A percentile compares a stretch with the other conserved stretches of the same genome.
These are phyloP conservation scores for Dissophora ornata DNA, from an alignment of 192 early-diverging fungal species.

Conservation along the genomic window DNA sequence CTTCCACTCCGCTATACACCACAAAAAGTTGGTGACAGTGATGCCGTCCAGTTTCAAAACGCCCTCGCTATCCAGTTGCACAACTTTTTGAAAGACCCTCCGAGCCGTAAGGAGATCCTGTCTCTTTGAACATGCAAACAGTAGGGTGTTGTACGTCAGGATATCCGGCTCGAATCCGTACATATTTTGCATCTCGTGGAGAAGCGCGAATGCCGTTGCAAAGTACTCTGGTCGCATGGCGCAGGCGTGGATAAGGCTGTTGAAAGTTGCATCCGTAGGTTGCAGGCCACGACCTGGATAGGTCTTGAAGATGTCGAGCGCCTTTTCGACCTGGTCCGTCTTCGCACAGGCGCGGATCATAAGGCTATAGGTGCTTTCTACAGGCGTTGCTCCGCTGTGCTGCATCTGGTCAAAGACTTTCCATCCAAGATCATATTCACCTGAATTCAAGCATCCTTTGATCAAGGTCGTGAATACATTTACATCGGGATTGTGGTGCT, in stretches of 20 bases:
- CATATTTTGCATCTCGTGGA: conserved; percentile 83
- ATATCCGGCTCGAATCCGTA: conserved; percentile 85
- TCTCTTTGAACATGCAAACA: conserved; percentile 78
- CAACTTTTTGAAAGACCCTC: conserved; percentile 68
- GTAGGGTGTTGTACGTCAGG: conserved; percentile 84
- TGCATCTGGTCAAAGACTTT: conserved; percentile 90
- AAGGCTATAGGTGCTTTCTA: conserved; percentile 81
- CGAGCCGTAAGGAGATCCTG: conserved; percentile 80
- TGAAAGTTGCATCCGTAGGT: conserved; percentile 89
- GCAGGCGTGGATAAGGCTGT: conserved; percentile 87
- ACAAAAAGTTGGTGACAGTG: conserved; percentile 78
- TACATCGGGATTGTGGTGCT: conserved; percentile 53
- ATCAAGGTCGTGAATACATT: conserved; percentile 84
- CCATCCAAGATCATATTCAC: conserved; percentile 87
- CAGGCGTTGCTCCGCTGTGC: conserved; percentile 78
- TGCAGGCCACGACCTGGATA: conserved; percentile 77
- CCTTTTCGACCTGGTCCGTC: conserved; percentile 86
- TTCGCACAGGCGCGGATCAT: conserved; percentile 95
- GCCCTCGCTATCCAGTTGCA: conserved; percentile 58
- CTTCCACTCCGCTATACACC: conserved; percentile 70
- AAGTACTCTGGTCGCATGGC: conserved; percentile 85
- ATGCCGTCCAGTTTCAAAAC: conserved; percentile 64
- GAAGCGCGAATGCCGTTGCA: conserved; percentile 79
- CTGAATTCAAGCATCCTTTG: conserved; percentile 78
- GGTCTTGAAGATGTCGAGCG: conserved; percentile 91